These are phyloP conservation scores for Blastocystis sp. DNA, from an alignment of 352 stramenopile genomes.

Conservation along the genomic window DNA sequence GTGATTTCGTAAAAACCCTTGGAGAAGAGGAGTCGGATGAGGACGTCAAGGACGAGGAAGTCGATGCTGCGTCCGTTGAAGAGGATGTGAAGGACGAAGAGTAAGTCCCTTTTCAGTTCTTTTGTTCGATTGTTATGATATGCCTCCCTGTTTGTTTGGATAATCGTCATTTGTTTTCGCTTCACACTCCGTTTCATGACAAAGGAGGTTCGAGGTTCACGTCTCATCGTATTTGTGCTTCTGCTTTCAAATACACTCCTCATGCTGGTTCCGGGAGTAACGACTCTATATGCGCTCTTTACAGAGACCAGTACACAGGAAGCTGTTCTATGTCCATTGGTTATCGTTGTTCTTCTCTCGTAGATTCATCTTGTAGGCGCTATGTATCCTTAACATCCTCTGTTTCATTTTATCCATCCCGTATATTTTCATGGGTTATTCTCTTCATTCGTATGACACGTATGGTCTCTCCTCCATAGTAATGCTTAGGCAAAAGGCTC, in stretches of 20 bases:
- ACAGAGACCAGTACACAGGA: no score
- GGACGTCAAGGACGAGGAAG: background rate
- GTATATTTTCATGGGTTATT: background rate
- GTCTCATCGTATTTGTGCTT: background rate
- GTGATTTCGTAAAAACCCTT: constrained; percentile 46
- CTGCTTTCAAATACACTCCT: background rate
- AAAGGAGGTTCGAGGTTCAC: background rate
- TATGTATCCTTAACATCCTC: background rate
- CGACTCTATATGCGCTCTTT: no score
- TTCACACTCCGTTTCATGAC: background rate
- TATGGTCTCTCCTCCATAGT: background rate
- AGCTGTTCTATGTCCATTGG: background rate
- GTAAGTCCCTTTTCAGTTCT: constrained; percentile 45
- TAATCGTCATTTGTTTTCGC: background rate
- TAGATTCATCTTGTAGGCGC: background rate
- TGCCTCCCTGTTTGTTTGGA: background rate
- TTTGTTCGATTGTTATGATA: background rate
- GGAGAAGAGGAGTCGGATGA: constrained; percentile 21
- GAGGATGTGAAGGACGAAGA: constrained; percentile 34
- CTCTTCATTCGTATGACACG: background rate
- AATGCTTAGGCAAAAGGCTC: background rate
- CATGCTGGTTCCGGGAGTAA: background rate
- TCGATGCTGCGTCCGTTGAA: background rate
- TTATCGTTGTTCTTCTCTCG: background rate
- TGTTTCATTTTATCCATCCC: background rate